Evolutionary conservation across 2,329 filamentous ascomycete species (phyloP), one percentile per base, ranked within the genome.

Genomic region (Exophiala oligosperma): DNA sequence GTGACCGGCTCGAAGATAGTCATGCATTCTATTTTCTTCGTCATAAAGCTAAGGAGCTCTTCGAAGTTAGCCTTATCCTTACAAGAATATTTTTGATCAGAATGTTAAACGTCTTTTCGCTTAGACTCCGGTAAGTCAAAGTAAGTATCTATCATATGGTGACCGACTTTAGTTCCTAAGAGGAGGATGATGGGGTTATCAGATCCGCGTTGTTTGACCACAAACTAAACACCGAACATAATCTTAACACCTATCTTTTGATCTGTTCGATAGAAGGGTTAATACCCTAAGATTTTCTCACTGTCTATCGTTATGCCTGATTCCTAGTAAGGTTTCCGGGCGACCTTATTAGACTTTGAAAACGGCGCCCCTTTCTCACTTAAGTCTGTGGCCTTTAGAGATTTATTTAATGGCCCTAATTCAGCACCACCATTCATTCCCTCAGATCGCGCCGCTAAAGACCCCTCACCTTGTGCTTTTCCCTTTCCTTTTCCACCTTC

Each of bases 171-270:
- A 7, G 26, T 37, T 37, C 47, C 47, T 9, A 23, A 49, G 17
- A 49, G 26, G 5, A 49, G 47, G 32, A 37, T 37, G 14, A 49
- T 21, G 47, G 47, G 47, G 47, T 49, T 49, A 6, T 32, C 14
- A 4, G 26, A 37, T 32, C 32, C 47, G 6, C 32, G 26, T 21
- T 49, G 26, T 49, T 49, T 23, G 47, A 49, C 32, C 14, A 49
- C 26, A 49, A 49, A 49, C 17, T 49, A 23, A 32, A 49, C 47
- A 35, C 47, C 47, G 47, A 46, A 46, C 21, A 46, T 46, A 46
- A n/a, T 46, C 17, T 46, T 23, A 23, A 49, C 26, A 26, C 26
- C 26, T 49, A 14, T 49, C 47, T 35, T 37, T 14, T 23, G 47
- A 49, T 32, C 47, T 49, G 11, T 49, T 49, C 26, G 26, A 49